Evolutionary conservation across 1,139 yeast genomes (phyloP).

Genomic region (Maudiozyma humilis): DNA sequence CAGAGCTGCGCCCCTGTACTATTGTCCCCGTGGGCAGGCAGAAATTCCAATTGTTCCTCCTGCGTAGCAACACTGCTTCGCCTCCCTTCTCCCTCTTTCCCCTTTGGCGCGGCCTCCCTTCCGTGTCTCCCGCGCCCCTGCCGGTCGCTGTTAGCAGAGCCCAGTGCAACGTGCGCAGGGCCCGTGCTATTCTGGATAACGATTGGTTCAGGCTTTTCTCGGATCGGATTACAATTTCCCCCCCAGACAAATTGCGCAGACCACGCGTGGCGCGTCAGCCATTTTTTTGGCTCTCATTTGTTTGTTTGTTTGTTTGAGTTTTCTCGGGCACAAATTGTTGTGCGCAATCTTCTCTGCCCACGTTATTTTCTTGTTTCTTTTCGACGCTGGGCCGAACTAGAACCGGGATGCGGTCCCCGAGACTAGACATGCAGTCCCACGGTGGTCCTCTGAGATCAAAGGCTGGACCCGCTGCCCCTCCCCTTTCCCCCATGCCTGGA

Average conservation of each 20-base stretch:
- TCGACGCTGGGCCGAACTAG: too few species aligned
- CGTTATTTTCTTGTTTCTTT: too few species aligned
- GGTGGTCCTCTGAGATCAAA: too few species aligned
- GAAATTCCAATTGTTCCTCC: too few species aligned
- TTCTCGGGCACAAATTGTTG: too few species aligned
- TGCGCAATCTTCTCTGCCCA: too few species aligned
- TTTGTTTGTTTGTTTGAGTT: background rate
- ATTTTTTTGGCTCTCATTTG: background rate
- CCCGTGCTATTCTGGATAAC: background rate
- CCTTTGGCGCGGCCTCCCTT: background rate
- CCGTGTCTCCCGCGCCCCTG: background rate
- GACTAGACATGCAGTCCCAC: too few species aligned
- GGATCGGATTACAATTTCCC: background rate
- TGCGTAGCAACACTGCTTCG: too few species aligned
- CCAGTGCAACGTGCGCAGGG: background rate
- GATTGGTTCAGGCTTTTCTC: background rate
- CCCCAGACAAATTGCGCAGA: background rate
- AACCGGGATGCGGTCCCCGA: too few species aligned
- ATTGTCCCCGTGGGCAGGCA: background rate
- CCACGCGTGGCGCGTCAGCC: background rate
- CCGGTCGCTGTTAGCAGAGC: background rate
- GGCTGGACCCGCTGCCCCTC: too few species aligned
- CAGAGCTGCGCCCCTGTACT: background rate
- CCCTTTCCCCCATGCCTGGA: background rate
- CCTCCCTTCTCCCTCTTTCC: background rate